Evolutionary conservation across 2,329 filamentous ascomycete species (phyloP).

Genomic region (Plectosphaerella plurivora): DNA sequence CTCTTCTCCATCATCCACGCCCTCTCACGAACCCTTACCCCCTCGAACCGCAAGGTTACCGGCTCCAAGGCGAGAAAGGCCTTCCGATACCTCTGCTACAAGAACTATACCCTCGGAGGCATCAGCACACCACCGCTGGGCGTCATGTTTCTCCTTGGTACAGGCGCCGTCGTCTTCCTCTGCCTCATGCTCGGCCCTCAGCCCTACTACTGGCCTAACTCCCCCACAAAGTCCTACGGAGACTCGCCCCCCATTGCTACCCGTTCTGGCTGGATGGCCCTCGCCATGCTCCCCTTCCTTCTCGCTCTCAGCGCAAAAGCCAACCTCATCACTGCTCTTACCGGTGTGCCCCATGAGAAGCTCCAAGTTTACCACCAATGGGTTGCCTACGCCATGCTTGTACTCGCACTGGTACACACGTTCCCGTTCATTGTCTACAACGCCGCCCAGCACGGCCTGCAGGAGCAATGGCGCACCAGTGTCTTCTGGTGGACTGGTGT

Average conservation of each 20-base stretch:
- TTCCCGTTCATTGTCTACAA: conserved; percentile 56
- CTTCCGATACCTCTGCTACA: conserved; percentile 16
- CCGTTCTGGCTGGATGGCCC: conserved; percentile 45
- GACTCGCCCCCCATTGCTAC: conserved; percentile 49
- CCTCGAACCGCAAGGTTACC: conserved; percentile 18
- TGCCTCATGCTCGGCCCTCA: conserved; percentile 42
- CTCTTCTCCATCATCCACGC: conserved; percentile 38
- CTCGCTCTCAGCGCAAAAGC: conserved; percentile 48
- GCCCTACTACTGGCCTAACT: conserved; percentile 53
- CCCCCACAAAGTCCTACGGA: conserved; percentile 33
- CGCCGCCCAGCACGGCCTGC: conserved; percentile 42
- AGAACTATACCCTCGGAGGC: conserved; percentile 15
- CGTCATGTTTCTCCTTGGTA: conserved; percentile 30
- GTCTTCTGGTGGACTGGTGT: conserved; percentile 53
- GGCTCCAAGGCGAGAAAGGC: not conserved
- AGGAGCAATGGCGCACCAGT: conserved; percentile 34
- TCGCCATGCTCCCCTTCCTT: conserved; percentile 47
- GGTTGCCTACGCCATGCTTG: conserved; percentile 51
- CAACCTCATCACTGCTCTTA: conserved; percentile 49
- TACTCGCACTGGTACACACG: conserved; percentile 52
- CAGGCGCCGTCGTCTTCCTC: conserved; percentile 40
- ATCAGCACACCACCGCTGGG: conserved; percentile 41
- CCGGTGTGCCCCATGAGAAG: conserved; percentile 52
- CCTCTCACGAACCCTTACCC: conserved; percentile 28
- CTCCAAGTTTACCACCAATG: conserved; percentile 53